A percentile compares a stretch with the other conserved stretches of the same genome.
Evolutionary conservation across 164 flowering plant genomes (phyloP).

Genomic region (Malania oleifera): DNA sequence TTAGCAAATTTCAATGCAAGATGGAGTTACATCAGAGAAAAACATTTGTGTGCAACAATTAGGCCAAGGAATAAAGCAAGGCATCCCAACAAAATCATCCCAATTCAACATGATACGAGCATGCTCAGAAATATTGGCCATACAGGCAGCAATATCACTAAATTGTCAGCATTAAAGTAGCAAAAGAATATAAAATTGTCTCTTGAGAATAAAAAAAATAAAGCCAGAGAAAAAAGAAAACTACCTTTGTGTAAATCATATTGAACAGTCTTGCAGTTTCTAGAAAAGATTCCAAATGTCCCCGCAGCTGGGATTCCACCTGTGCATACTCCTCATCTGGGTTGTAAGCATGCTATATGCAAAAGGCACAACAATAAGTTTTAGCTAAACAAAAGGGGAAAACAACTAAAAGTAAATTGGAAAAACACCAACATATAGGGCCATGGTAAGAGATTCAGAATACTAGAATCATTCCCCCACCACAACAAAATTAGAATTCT

Average conservation of each 20-base stretch:
- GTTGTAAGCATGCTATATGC: constrained; percentile 74
- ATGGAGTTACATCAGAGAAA: too few species aligned
- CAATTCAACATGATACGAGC: neutral
- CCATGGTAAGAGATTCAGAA: neutral
- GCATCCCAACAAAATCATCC: neutral
- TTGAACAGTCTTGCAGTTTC: constrained; percentile 94
- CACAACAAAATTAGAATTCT: neutral
- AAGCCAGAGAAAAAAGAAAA: constrained; percentile 2
- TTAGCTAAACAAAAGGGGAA: neutral
- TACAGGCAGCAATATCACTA: neutral
- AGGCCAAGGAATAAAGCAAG: neutral
- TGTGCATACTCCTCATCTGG: constrained; percentile 91
- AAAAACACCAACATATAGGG: neutral
- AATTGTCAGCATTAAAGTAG: neutral
- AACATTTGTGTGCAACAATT: neutral
- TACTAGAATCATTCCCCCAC: neutral
- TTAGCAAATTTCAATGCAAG: too few species aligned
- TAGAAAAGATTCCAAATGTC: constrained; percentile 78
- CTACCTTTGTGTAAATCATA: constrained; percentile 83
- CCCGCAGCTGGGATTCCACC: constrained; percentile 64
- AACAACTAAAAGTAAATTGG: neutral
- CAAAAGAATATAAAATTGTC: neutral
- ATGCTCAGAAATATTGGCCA: neutral
- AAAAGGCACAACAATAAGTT: constrained; percentile 5
- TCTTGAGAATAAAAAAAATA: too few species aligned